Evolutionary conservation across 2,329 filamentous ascomycete species (phyloP).

Genomic region (Zymoseptoria crescenta): DNA sequence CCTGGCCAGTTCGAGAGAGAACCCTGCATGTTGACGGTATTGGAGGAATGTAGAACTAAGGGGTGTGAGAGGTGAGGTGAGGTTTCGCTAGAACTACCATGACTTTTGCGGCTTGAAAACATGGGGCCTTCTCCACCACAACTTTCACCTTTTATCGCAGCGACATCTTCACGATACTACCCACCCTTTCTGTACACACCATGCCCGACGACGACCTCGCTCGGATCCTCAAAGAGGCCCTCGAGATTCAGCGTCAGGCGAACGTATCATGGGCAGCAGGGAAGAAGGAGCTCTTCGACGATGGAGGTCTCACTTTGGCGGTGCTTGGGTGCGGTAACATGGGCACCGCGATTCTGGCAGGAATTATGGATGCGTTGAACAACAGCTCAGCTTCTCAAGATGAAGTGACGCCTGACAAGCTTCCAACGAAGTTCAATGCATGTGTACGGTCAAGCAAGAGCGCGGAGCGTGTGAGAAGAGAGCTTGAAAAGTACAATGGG

Average conservation of each 20-base stretch:
- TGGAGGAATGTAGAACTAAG: too few relatives aligned
- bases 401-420: constrained; percentile 38
- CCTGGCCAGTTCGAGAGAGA: too few relatives aligned
- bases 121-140: too few relatives aligned
- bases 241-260: constrained; percentile 21
- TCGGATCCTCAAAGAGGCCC: constrained; percentile 24
- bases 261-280: constrained; percentile 15
- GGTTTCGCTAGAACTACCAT: too few relatives aligned
- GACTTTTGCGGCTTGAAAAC: too few relatives aligned
- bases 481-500: constrained; percentile 56
- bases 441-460: constrained; percentile 66
- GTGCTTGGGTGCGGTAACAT: constrained; percentile 83
- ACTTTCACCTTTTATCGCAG: not conserved
- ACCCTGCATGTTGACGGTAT: too few relatives aligned
- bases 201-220: not conserved
- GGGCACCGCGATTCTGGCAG: constrained; percentile 75
- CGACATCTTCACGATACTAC: not conserved
- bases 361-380: constrained; percentile 64
- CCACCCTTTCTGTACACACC: not conserved
- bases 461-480: constrained; percentile 59
- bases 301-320: constrained; percentile 57
- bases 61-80: too few relatives aligned
- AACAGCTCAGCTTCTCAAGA: constrained; percentile 33
- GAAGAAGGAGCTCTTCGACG: constrained; percentile 16
- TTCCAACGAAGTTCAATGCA: constrained; percentile 71